phyloP scores from a whole-genome alignment of 2,329 filamentous ascomycete species.

The Penicillium capsulatum region DNA sequence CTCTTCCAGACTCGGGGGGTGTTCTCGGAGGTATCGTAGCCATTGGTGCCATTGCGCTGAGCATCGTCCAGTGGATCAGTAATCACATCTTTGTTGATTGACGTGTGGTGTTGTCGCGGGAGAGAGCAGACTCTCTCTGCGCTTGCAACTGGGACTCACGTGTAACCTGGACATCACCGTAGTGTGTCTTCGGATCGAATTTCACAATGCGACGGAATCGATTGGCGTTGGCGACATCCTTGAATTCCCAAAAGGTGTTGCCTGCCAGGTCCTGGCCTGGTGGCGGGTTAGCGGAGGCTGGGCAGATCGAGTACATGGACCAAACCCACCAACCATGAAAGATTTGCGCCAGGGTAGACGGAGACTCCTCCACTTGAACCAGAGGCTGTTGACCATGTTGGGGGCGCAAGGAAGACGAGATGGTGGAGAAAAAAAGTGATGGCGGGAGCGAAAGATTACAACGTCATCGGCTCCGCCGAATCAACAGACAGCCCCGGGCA shows the following conservation, averaged over 20 bases:
- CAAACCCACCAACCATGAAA: slow-evolving; percentile 53
- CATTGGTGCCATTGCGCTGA: slow-evolving; percentile 65
- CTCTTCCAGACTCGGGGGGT: slow-evolving; percentile 55
- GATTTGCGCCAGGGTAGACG: slow-evolving; percentile 59
- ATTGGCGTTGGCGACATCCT: slow-evolving; percentile 52
- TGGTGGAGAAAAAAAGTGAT: slow-evolving; percentile 12
- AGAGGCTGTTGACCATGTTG: slow-evolving; percentile 46
- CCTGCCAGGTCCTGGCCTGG: slow-evolving; percentile 58
- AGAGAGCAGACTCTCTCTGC: background rate
- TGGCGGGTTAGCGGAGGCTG: slow-evolving; percentile 12
- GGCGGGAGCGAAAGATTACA: slow-evolving; percentile 13
- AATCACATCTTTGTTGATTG: slow-evolving; percentile 1
- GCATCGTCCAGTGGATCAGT: slow-evolving; percentile 14
- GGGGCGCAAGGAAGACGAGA: slow-evolving; percentile 7
- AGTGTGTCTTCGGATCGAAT: slow-evolving; percentile 51
- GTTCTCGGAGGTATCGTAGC: slow-evolving; percentile 58
- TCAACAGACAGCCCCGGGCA: slow-evolving; percentile 18
- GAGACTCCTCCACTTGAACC: slow-evolving; percentile 61
- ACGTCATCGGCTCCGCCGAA: slow-evolving; percentile 27
- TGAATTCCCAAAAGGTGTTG: slow-evolving; percentile 66
- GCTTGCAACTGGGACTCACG: slow-evolving; percentile 41
- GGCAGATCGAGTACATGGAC: background rate
- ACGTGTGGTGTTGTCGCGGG: background rate
- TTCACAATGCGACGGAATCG: slow-evolving; percentile 58
- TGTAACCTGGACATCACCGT: slow-evolving; percentile 57